Evolutionary conservation across 2,329 filamentous ascomycete genomes (phyloP).

Genomic region (Sporothrix dimorphospora): DNA sequence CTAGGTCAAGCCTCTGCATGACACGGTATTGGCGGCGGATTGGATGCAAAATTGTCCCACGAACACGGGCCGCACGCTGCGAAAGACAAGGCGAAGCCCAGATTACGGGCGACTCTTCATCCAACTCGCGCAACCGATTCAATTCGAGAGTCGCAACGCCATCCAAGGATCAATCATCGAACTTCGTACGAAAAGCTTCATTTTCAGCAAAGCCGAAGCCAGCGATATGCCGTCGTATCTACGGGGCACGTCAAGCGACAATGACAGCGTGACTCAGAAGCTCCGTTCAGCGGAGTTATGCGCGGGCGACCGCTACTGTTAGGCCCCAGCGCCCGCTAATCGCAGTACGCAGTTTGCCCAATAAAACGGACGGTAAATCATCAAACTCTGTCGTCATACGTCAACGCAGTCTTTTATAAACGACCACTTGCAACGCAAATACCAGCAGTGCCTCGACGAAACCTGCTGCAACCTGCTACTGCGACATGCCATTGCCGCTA

Average conservation of each 20-base stretch:
- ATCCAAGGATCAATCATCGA: neutral
- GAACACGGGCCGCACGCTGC: neutral
- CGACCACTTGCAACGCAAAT: neutral
- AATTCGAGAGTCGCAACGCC: neutral
- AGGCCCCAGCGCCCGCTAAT: neutral
- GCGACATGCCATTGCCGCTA: slow-evolving; percentile 9
- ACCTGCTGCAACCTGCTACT: neutral
- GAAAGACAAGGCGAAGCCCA: neutral
- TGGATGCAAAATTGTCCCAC: neutral
- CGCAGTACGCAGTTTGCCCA: neutral
- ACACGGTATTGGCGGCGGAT: neutral
- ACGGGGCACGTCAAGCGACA: neutral
- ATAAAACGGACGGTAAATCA: slow-evolving; percentile 6
- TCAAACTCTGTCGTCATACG: slow-evolving; percentile 15
- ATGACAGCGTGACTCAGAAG: slow-evolving; percentile 2
- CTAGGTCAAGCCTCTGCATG: no score
- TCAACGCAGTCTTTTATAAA: neutral
- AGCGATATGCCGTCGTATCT: neutral
- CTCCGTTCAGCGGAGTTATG: slow-evolving; percentile 18
- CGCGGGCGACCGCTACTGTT: neutral
- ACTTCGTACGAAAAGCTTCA: neutral
- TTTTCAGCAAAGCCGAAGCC: neutral
- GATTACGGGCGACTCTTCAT: neutral
- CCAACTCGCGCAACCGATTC: neutral
- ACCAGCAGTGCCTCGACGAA: slow-evolving; percentile 1